Conservation (phyloP, 1,139 yeast genomes). For the Arxiozyma slooffiae region DNA sequence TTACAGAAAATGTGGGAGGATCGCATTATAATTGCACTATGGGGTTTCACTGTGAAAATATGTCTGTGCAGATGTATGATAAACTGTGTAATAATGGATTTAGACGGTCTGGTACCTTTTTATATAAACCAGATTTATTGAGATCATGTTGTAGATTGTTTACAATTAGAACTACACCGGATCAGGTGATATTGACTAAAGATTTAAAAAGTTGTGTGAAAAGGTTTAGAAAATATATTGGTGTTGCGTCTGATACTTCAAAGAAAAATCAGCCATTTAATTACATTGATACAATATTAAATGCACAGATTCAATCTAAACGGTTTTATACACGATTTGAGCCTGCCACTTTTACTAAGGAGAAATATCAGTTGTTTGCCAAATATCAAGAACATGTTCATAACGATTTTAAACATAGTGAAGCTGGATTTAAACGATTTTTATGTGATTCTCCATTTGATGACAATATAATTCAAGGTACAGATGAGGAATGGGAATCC, state of each 20-base stretch:
- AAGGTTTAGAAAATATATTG: conserved; percentile 40
- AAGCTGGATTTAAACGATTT: conserved; percentile 48
- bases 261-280: conserved; percentile 4
- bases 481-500: conserved; percentile 24
- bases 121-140: conserved; percentile 65
- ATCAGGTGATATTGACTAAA: conserved; percentile 42
- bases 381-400: conserved; percentile 66
- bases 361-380: conserved; percentile 56
- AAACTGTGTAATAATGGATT: conserved; percentile 59
- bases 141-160: conserved; percentile 75
- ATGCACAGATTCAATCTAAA: conserved; percentile 22
- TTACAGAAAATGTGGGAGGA: conserved; percentile 3
- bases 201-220: conserved; percentile 61
- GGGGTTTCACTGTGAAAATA: conserved; percentile 41
- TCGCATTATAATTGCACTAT: conserved; percentile 30
- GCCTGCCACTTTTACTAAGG: conserved; percentile 43
- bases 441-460: conserved; percentile 61
- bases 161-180: conserved; percentile 58
- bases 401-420: conserved; percentile 43
- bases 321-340: conserved; percentile 45
- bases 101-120: conserved; percentile 65
- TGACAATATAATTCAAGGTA: conserved; percentile 26
- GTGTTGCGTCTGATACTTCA: neutral
- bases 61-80: conserved; percentile 51
- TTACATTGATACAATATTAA: conserved; percentile 30